Base-by-base conservation (phyloP, 2,329 filamentous ascomycete genomes). In the Neonectria hederae region DNA sequence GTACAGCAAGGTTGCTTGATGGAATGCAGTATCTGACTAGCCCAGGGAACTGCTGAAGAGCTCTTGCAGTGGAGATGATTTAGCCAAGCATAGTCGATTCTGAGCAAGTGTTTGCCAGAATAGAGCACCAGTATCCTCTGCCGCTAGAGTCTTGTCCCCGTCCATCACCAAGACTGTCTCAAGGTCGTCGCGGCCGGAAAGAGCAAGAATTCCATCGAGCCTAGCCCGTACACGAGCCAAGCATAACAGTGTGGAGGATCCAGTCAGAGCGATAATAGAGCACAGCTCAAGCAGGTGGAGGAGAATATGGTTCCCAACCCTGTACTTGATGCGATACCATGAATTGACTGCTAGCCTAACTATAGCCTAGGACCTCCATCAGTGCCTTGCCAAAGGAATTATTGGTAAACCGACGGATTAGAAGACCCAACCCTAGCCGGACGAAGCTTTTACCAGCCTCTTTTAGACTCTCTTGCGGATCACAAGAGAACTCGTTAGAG, bases 81-180 rank as follows among this genome's bases (percentile, higher is more conserved):
- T 14, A 30, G 42, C 14, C 14, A 7, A 9, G 5, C 4, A 13
- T 26, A 14, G 35, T 55, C 4, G 11, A 46, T 30, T 9, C 49
- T 51, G 13, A 17, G 60, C 54, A 14, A 70, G 35, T 7, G 40
- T 70, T 19, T 78, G 65, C 85, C 84, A 89, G 73, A 88, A 88
- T 57, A 86, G 42, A 0, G 40, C 58, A 0, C 84, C 83, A 5
- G 83, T 83, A 64, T 90, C 87, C 13, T 81, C 66, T 1, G 81
- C 60, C 5, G 81, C 75, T 57, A 91, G 73, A 0, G 87, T 90
- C 65, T 76, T 84, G 72, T 90, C 87, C 0, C 76, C 88, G 65
- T 91, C 88, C 2, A 91, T 51, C 0, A 89, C 82, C 17, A 90
- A 54, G 49, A 86, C 74, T 0, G 79, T 86, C 48, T 84, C 69